These are phyloP conservation scores for Chamaenerion angustifolium DNA, from an alignment of 345 rosid species.

Conservation along the genomic window DNA sequence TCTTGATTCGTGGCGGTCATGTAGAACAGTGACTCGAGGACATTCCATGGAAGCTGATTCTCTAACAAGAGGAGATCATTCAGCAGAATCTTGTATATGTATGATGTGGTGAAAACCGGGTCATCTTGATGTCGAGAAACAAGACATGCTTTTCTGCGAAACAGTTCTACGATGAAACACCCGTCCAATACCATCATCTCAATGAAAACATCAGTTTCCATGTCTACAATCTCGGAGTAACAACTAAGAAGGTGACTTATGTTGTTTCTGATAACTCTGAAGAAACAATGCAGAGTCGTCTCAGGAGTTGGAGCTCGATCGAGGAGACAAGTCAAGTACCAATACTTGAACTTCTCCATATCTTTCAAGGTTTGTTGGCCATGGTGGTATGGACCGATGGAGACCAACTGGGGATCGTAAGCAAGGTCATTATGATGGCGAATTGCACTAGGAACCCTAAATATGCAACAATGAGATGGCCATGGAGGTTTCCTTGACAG, in stretches of 20 bases:
- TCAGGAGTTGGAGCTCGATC: background rate
- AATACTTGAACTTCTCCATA: conserved; percentile 6
- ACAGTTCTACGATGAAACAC: conserved; percentile 13
- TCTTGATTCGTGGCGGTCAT: background rate
- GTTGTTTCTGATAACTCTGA: background rate
- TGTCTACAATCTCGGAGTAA: conserved; percentile 1
- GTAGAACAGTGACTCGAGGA: conserved; percentile 3
- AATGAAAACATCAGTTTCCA: conserved; percentile 1
- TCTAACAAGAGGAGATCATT: conserved; percentile 4
- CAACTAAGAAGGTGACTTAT: background rate
- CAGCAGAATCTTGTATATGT: conserved; percentile 4
- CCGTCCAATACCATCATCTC: conserved; percentile 16
- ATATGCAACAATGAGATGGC: conserved; percentile 4
- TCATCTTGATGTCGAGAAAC: conserved; percentile 2
- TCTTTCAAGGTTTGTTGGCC: background rate
- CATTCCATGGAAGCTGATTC: conserved; percentile 6
- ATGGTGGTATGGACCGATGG: conserved; percentile 13
- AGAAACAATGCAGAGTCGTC: background rate
- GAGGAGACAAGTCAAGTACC: conserved; percentile 10
- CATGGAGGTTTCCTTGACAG: conserved; percentile 3
- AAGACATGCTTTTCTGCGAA: conserved; percentile 2
- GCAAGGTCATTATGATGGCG: conserved; percentile 1
- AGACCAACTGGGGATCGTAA: conserved; percentile 8
- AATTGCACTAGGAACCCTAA: conserved; percentile 3
- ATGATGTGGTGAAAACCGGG: conserved; percentile 4